Conservation (phyloP, 805 yeast genomes). For the Clavispora fructus region DNA sequence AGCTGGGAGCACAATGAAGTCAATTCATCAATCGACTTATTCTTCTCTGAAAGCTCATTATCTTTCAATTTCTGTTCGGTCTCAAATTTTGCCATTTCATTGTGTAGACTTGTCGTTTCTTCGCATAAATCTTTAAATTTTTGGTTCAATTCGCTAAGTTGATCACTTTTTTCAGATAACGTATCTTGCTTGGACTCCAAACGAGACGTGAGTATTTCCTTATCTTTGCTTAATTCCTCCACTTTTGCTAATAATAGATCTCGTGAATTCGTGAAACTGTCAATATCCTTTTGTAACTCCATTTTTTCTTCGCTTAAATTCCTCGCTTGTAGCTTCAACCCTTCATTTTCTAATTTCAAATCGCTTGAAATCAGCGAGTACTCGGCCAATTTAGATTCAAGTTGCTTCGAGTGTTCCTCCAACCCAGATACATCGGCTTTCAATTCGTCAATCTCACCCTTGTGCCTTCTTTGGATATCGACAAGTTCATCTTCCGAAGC, state of each 20-base stretch:
- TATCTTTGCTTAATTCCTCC: background rate
- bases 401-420: background rate
- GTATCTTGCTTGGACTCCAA: background rate
- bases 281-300: background rate
- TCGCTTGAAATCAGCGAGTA: background rate
- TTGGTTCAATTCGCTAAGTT: slow-evolving; percentile 16
- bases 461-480: background rate
- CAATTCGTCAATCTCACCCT: background rate
- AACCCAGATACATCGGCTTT: background rate
- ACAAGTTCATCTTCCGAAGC: background rate
- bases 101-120: slow-evolving; percentile 12
- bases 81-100: slow-evolving; percentile 14
- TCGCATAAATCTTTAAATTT: slow-evolving; percentile 10
- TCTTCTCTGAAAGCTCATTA: slow-evolving; percentile 3
- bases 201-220: background rate
- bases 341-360: background rate
- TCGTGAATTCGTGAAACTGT: background rate
- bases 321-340: background rate
- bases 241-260: background rate
- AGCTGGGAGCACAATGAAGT: background rate
- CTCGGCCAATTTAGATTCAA: background rate
- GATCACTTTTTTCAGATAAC: slow-evolving; percentile 15
- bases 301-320: slow-evolving; percentile 1
- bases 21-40: background rate
- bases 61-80: slow-evolving; percentile 10